Conservation (phyloP, 805 yeast species). For the Dipodascopsis uninucleata region DNA sequence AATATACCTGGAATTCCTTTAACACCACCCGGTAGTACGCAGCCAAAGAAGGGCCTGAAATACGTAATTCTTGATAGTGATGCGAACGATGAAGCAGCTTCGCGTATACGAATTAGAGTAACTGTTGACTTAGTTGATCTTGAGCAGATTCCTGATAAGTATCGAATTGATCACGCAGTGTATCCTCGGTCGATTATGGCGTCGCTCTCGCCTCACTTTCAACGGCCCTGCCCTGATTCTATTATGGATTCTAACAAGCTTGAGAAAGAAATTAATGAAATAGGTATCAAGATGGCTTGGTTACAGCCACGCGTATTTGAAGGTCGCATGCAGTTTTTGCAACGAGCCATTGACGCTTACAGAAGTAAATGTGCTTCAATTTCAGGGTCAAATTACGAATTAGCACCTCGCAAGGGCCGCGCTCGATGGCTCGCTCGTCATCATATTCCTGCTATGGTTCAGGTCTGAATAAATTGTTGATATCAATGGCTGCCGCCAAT, state of each 20-base stretch:
- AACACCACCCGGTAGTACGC: too few relatives aligned
- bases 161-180: constrained; percentile 22
- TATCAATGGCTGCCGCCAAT: too few relatives aligned
- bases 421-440: constrained; percentile 17
- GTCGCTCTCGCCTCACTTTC: constrained; percentile 22
- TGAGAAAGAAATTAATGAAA: constrained; percentile 16
- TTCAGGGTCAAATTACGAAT: constrained; percentile 8
- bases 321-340: constrained; percentile 17
- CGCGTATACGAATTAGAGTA: constrained; percentile 17
- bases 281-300: constrained; percentile 25
- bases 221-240: constrained; percentile 1
- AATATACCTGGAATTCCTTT: too few relatives aligned
- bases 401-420: constrained; percentile 15
- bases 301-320: constrained; percentile 23
- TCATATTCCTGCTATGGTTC: too few relatives aligned
- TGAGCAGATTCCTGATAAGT: constrained; percentile 19
- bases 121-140: constrained; percentile 10
- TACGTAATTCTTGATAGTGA: constrained; percentile 12
- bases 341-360: constrained; percentile 19
- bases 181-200: constrained; percentile 13
- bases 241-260: neutral
- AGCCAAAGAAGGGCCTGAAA: constrained; percentile 4
- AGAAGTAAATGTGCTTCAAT: constrained; percentile 13
- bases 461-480: too few relatives aligned
- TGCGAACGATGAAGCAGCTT: neutral